phyloP scores from a whole-genome alignment of 1,284 basidiomycete species.

The Porodaedalea pini region DNA sequence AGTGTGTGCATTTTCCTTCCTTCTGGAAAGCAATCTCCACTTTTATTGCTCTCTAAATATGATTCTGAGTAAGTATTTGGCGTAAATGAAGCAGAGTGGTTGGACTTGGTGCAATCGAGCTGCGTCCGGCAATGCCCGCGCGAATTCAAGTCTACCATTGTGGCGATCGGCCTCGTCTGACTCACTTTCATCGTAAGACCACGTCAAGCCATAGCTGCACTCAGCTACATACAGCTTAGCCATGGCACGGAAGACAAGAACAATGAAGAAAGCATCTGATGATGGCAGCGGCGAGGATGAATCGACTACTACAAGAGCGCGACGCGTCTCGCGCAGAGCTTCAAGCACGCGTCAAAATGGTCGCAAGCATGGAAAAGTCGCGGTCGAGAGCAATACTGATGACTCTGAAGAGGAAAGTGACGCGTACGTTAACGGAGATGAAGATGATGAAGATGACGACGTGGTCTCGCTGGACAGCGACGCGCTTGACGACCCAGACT shows the following conservation, averaged over 20 bases:
- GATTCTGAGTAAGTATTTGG: too few species aligned
- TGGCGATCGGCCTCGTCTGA: too few species aligned
- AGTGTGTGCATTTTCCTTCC: too few species aligned
- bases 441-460: slow-evolving; percentile 21
- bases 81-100: too few species aligned
- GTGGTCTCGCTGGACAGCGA: slow-evolving; percentile 33
- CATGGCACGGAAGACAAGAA: neutral
- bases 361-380: slow-evolving; percentile 18
- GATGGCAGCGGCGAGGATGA: neutral
- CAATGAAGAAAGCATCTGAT: neutral
- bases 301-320: neutral
- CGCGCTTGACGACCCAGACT: slow-evolving; percentile 35
- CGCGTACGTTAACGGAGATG: slow-evolving; percentile 13
- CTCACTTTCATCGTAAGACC: too few species aligned
- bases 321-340: neutral
- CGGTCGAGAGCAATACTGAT: slow-evolving; percentile 25
- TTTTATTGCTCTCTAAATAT: too few species aligned
- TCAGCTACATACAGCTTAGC: too few species aligned
- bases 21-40: too few species aligned
- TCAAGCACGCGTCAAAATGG: slow-evolving; percentile 13
- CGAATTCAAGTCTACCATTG: too few species aligned
- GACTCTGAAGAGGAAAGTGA: slow-evolving; percentile 30
- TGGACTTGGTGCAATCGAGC: too few species aligned
- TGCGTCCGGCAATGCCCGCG: too few species aligned
- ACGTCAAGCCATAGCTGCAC: too few species aligned